A percentile compares a stretch with the other conserved stretches of the same genome.
phyloP scores from a whole-genome alignment of 768 basidiomycete genomes.

The Imleria badia region DNA sequence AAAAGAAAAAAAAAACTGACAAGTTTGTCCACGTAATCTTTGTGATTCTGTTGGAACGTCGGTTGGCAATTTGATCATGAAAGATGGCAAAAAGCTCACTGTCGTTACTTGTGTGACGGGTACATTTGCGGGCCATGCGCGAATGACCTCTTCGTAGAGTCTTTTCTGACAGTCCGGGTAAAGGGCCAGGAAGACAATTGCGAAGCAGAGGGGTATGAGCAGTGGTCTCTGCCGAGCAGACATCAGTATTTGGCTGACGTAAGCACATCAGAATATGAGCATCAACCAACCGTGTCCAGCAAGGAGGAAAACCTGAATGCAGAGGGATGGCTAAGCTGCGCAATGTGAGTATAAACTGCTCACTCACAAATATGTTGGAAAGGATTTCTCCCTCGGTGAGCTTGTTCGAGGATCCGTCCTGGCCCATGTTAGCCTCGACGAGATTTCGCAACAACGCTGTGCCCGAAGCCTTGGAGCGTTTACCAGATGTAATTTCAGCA shows the following conservation, averaged over 20 bases:
- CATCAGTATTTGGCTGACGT: constrained; percentile 1
- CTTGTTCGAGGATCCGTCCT: constrained; percentile 29
- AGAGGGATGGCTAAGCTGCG: background rate
- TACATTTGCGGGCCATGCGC: constrained; percentile 40
- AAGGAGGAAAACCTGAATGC: constrained; percentile 41
- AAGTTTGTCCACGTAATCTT: constrained; percentile 37
- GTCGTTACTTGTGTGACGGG: constrained; percentile 26
- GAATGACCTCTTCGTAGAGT: constrained; percentile 40
- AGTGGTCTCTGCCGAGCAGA: constrained; percentile 43
- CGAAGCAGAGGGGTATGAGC: constrained; percentile 46
- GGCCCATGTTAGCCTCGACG: constrained; percentile 47
- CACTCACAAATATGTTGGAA: constrained; percentile 48
- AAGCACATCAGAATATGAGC: background rate
- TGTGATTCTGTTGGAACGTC: constrained; percentile 35
- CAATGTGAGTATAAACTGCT: background rate
- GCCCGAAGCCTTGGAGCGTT: constrained; percentile 21
- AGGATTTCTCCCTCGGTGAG: constrained; percentile 47
- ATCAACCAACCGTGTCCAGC: constrained; percentile 44
- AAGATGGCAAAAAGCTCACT: constrained; percentile 22
- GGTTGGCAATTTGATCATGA: background rate
- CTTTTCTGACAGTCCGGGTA: constrained; percentile 49
- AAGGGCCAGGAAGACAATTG: constrained; percentile 45
- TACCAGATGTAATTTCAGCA: constrained; percentile 32
- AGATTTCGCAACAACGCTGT: constrained; percentile 45
- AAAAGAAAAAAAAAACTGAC: constrained; percentile 21